Evolutionary conservation across 768 basidiomycete genomes (phyloP), one percentile per base, ranked within the genome.

Genomic region (Tricholoma saponaceum): DNA sequence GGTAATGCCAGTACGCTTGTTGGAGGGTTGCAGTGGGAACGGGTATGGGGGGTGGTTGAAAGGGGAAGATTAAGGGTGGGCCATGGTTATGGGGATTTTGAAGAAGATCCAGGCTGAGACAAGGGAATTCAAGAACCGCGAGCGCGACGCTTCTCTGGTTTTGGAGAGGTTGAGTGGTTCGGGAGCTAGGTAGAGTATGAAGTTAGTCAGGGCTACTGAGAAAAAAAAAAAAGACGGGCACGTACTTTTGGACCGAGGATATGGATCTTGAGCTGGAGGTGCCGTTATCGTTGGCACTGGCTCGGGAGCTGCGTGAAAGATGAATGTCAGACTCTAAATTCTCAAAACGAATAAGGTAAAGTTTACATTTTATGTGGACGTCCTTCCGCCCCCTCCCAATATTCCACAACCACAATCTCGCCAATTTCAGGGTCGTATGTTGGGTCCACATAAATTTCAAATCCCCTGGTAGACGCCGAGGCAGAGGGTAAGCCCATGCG

Each of bases 391-490:
- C n/a, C n/a, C n/a, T n/a, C n/a, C n/a, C n/a, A n/a, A n/a, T n/a
- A n/a, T 80, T 6, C 74, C 69, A 51, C 18, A 70, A 65, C 58
- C 74, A 74, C 25, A 73, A 70, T 82, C 61, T 90, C 87, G 5
- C 81, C 86, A 35, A 85, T 74, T 20, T 88, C 87, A 0, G 83
- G 81, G 62, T 89, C 86, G 22, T 79, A 72, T 0, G 78, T 71
- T 1, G 85, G 83, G 60, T 90, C 89, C 8, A 90, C 86, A 62
- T 78, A 80, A 47, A 91, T 89, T 61, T 91, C 89, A 63, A 89
- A 85, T 0, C 83, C 83, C 5, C 80, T 73, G n/a, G 71, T 51
- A 10, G 62, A 69, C 2, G 73, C 73, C 12, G 68, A 59, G 20
- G 64, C 32, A n/a, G 62, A 59, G 39, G 57, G 50, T 8, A 61